Evolutionary conservation across 305 asterid species (phyloP), one percentile per base, ranked within the genome.

Genomic region (Fraxinus angustifolia): DNA sequence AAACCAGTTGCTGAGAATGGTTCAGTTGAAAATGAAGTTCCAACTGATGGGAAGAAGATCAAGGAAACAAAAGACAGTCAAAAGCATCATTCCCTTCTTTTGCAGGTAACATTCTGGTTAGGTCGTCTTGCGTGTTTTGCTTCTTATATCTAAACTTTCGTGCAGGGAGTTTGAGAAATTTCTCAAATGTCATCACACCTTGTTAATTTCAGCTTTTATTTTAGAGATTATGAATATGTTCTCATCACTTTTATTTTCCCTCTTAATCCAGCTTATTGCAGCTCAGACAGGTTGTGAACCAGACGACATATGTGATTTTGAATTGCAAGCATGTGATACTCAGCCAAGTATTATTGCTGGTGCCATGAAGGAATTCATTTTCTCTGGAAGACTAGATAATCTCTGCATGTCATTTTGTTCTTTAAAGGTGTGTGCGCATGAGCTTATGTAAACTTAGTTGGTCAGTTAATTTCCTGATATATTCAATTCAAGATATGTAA

Each of bases 331-430:
- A 73, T 96, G 97, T 73, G 98, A 96, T 86, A 92, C 97, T 84
- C 99, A 96, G 80, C 92, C 93, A 81, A 96, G 99, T 88, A 82
- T 87, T 70, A 87, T 96, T 67, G 98, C 90, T 76, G 99, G 99
- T 70, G 97, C 97, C 14, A 75, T 88, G 91, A 94, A 94, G 89
- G 99, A 96, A 84, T 96, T 96, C 78, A 70, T 96, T 85, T 96
- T 89, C 88, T 96, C 98, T 3, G 97, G 98, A 83, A 94, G 99
- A 85, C 88, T 96, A 70, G 99, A 96, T 87, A 96, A 96, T 83
- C 96, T 94, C 73, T 96, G 97, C 91, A 96, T 92, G 97, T 91
- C 98, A 74, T 94, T 92, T 83, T 96, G 98, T 89, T 94, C 99
- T 72, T 85, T 96, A 85, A 89, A 93, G 97, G 99, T 96, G 35